phyloP scores from a whole-genome alignment of 1,284 basidiomycete genomes.

The Rhodotorula glutinis region DNA sequence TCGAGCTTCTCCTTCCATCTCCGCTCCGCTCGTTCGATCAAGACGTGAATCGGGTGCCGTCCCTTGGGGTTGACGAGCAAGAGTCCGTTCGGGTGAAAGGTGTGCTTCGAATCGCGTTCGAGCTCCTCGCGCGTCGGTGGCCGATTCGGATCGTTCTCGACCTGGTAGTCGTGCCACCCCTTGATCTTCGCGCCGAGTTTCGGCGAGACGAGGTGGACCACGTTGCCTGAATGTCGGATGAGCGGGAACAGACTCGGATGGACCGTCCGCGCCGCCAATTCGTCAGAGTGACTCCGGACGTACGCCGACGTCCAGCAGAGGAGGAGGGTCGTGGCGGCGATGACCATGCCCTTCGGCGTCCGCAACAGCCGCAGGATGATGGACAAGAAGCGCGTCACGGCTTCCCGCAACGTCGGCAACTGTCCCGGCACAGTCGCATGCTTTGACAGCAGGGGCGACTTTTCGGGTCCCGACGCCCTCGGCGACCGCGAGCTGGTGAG shows the following conservation, averaged over 20 bases:
- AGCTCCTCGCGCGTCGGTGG: constrained; percentile 34
- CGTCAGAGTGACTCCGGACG: constrained; percentile 16
- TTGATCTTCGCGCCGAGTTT: constrained; percentile 29
- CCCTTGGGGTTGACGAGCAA: constrained; percentile 39
- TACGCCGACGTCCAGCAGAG: constrained; percentile 15
- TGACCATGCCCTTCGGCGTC: constrained; percentile 8
- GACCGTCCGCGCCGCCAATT: constrained; percentile 24
- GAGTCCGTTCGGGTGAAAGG: constrained; percentile 37
- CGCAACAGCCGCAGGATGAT: constrained; percentile 17
- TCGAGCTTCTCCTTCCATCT: constrained; percentile 64
- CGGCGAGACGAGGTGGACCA: constrained; percentile 32
- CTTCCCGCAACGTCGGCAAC: not conserved
- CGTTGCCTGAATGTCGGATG: constrained; percentile 31
- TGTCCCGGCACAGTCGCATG: too few species aligned
- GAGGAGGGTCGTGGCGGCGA: constrained; percentile 9
- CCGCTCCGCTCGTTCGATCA: constrained; percentile 74
- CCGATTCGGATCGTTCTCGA: constrained; percentile 26
- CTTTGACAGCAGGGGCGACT: not conserved
- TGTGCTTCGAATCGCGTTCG: constrained; percentile 29
- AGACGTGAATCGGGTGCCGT: constrained; percentile 45
- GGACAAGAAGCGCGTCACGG: constrained; percentile 3
- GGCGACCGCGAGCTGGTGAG: not conserved
- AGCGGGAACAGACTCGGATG: constrained; percentile 34
- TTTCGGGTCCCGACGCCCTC: not conserved
- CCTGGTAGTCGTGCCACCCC: constrained; percentile 36